These are phyloP conservation scores for Rhodotorula kratochvilovae DNA, from an alignment of 768 basidiomycete genomes.

Conservation along the genomic window DNA sequence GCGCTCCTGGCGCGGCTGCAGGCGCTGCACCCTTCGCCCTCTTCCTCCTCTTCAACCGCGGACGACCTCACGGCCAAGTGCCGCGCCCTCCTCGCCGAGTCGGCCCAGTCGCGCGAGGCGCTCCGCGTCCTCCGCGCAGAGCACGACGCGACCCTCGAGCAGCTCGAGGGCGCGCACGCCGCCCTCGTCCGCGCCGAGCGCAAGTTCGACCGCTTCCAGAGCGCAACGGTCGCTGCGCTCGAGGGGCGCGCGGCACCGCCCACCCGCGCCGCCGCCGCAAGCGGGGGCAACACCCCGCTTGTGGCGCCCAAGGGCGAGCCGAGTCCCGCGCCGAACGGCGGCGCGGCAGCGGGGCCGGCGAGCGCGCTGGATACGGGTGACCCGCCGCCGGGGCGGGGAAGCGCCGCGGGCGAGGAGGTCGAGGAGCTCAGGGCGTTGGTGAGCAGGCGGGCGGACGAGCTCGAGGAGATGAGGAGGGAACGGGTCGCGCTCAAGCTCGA, in stretches of 20 bases:
- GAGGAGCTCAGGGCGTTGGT: constrained; percentile 30
- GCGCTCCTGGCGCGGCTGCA: constrained; percentile 23
- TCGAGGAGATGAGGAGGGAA: constrained; percentile 53
- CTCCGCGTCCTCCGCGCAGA: constrained; percentile 36
- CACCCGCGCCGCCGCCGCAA: background rate
- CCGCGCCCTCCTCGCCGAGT: constrained; percentile 21
- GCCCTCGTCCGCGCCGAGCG: constrained; percentile 42
- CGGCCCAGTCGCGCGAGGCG: constrained; percentile 32
- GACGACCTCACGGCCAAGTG: constrained; percentile 11
- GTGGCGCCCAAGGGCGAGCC: background rate
- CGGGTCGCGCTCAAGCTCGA: constrained; percentile 51
- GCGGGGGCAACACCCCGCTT: too few species aligned
- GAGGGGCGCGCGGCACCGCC: constrained; percentile 23
- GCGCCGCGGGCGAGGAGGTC: constrained; percentile 5
- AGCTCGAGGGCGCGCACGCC: constrained; percentile 38
- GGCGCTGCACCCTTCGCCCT: constrained; percentile 7
- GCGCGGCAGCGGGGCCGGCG: background rate
- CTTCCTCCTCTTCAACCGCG: background rate
- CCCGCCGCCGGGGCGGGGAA: background rate
- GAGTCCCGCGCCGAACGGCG: background rate
- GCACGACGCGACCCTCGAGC: constrained; percentile 30
- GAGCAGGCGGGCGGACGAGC: constrained; percentile 45
- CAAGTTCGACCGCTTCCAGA: constrained; percentile 40
- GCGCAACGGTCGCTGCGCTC: constrained; percentile 39
- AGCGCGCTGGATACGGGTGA: background rate